A percentile compares a stretch with the other conserved stretches of the same genome.
These are phyloP conservation scores for Eucalyptus pumila DNA, from an alignment of 345 rosid genomes.

Conservation along the genomic window DNA sequence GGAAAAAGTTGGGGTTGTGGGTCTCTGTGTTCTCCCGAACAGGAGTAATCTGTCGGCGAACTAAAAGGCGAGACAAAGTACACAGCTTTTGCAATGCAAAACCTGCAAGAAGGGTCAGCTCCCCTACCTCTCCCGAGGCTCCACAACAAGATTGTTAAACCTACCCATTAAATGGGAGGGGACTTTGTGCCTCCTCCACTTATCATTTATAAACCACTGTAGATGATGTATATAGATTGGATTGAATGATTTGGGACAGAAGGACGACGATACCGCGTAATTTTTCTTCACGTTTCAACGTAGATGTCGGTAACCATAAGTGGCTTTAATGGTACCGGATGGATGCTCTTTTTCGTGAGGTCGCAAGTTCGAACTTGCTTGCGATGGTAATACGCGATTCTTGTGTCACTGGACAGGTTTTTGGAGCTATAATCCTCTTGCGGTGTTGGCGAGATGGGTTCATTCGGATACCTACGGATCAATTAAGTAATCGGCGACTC, in stretches of 20 bases:
- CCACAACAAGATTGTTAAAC: background rate
- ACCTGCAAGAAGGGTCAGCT: background rate
- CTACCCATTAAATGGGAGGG: background rate
- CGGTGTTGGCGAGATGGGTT: background rate
- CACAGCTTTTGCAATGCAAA: background rate
- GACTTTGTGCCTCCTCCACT: background rate
- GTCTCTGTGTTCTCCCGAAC: background rate
- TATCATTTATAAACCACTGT: background rate
- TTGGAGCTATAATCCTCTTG: background rate
- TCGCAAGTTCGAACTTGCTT: background rate
- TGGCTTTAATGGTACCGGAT: background rate
- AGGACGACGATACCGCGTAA: background rate
- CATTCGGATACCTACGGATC: background rate
- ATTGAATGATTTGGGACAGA: background rate
- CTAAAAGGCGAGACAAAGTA: background rate
- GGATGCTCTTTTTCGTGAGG: background rate
- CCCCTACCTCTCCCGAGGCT: background rate
- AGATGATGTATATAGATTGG: background rate
- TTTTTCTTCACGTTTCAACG: background rate
- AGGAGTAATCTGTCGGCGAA: conserved; percentile 2
- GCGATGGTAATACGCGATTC: background rate
- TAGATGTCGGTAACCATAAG: background rate
- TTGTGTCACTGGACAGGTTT: background rate
- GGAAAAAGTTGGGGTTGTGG: background rate
- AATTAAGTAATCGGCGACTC: background rate